Base-by-base conservation (phyloP, 306 rosid genomes). In the Ormosia semicastrata region DNA sequence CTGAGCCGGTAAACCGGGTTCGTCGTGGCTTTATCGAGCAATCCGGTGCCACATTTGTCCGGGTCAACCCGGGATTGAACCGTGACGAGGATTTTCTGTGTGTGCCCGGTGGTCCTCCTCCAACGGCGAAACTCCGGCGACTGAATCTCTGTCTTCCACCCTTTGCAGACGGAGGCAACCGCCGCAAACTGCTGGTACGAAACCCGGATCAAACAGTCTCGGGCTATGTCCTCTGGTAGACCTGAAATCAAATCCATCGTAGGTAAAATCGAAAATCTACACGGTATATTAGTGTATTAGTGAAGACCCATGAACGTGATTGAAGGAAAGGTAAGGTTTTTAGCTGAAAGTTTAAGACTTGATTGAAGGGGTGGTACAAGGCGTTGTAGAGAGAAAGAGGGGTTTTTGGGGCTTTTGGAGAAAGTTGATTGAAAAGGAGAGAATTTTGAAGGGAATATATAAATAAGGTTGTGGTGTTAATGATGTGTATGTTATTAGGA, bases 171-270 rank as follows among this genome's bases (percentile, higher is more conserved):
- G 24, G 93, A 82, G 0, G 87, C 84, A 0, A 93, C 75, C 0
- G 72, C 72, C 29, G 90, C 73, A 30, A 93, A 82, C 50, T 87
- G 84, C 0, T 89, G 75, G 8, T 87, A 84, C 0, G 88, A 52
- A 29, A 89, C 68, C 18, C 95, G 89, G 41, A 84, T 70, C 17
- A 94, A 53, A 53, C 97, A 92, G 18, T 89, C 92, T 33, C 85
- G 68, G 58, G 89, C 91, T 6, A 94, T 62, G 15, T 94, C 95
- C 6, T 92, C 91, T 0, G 98, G 97, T 11, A 94, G 81, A 77
- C 89, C 91, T 9, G 97, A 79, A 89, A 91, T 88, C 73, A 93
- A 56, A 60, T 85, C 97, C 96, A 91, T 93, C 0, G 13, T 18
- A 40, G 13, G 15, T 7, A 17, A 15, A 29, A 8, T 2, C 4